phyloP scores from a whole-genome alignment of 352 stramenopile species.

The Thraustochytrium sp. region DNA sequence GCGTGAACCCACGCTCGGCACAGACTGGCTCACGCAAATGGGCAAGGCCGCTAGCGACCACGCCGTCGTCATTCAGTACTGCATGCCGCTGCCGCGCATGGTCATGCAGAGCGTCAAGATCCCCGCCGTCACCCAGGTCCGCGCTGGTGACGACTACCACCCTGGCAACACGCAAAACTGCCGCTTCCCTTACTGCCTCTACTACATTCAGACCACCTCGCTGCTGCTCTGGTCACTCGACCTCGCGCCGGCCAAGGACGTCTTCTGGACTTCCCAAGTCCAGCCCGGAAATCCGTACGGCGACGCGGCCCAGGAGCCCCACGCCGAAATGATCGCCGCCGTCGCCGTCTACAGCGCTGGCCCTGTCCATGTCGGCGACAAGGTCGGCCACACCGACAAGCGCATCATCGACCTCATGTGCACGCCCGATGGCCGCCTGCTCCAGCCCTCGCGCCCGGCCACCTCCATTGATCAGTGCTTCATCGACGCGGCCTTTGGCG shows the following conservation, averaged over 20 bases:
- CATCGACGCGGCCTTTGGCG: neutral
- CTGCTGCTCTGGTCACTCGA: constrained; percentile 14
- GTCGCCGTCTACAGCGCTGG: constrained; percentile 27
- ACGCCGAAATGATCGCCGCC: neutral
- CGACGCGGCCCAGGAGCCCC: neutral
- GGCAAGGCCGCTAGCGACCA: neutral
- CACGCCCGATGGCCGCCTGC: neutral
- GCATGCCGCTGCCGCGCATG: constrained; percentile 41
- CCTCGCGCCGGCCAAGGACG: constrained; percentile 46
- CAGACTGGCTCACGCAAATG: constrained; percentile 42
- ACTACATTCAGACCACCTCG: constrained; percentile 27
- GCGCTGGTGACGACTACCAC: constrained; percentile 46
- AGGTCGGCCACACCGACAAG: neutral
- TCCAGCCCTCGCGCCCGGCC: constrained; percentile 30
- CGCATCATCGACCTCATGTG: constrained; percentile 34
- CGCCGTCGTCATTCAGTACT: constrained; percentile 41
- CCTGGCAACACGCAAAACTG: constrained; percentile 10
- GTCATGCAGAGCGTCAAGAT: constrained; percentile 37
- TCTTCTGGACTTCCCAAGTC: constrained; percentile 7
- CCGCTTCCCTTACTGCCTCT: neutral
- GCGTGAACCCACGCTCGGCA: neutral
- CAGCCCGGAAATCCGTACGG: neutral
- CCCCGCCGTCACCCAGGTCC: constrained; percentile 43
- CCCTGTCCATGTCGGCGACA: constrained; percentile 25
- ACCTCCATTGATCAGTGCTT: constrained; percentile 34